These are phyloP conservation scores for Ophiocordyceps robertsii DNA, from an alignment of 2,329 filamentous ascomycete species.

Conservation along the genomic window DNA sequence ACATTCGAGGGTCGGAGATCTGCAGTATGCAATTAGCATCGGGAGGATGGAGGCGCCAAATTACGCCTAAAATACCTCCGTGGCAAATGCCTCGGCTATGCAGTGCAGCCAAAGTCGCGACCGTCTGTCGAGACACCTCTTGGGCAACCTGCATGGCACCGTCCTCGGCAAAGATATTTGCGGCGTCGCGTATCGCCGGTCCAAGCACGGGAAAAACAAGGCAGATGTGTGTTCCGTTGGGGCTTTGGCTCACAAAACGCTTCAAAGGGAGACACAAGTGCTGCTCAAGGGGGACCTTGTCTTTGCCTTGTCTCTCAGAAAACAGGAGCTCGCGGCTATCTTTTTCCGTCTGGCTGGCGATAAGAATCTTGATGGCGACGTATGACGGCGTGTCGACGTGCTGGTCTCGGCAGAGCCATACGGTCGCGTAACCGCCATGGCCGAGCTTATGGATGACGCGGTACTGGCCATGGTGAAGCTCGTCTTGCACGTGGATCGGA, in stretches of 20 bases:
- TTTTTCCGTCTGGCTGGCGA: background rate
- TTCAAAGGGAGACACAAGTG: background rate
- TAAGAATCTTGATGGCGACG: background rate
- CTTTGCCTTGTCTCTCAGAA: background rate
- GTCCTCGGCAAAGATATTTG: background rate
- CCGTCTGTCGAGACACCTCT: background rate
- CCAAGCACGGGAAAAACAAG: background rate
- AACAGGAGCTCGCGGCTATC: background rate
- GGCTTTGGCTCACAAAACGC: background rate
- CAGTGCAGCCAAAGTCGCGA: background rate
- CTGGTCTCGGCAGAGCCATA: constrained; percentile 1
- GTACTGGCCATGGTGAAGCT: constrained; percentile 9
- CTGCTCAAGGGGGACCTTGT: background rate
- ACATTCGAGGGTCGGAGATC: background rate
- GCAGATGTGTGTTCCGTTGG: background rate
- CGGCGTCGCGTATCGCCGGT: background rate
- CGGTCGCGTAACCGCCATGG: background rate
- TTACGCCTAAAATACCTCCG: background rate
- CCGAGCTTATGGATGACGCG: constrained; percentile 9
- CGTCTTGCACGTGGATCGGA: constrained; percentile 8
- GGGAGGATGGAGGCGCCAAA: background rate
- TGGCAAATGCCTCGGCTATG: background rate
- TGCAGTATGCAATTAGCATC: background rate
- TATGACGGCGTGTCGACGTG: background rate
- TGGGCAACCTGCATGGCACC: background rate